A percentile compares a stretch with the other conserved stretches of the same genome.
Evolutionary conservation across 306 rosid genomes (phyloP).

Genomic region (Canavalia gladiata): DNA sequence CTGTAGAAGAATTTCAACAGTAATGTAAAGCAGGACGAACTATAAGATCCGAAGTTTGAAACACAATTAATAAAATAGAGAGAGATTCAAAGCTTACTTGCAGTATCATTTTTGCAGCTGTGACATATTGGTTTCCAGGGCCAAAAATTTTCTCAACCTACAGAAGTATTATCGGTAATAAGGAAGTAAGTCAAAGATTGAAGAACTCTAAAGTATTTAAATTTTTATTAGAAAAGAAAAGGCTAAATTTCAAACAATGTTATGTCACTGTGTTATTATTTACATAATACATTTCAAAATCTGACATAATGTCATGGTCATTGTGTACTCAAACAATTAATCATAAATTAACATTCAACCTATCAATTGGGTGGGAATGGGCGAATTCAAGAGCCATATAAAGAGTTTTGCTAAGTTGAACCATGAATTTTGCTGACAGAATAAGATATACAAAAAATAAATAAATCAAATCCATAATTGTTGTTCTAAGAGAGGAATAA

Average conservation of each 20-base stretch:
- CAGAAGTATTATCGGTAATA: constrained; percentile 22
- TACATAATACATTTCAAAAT: background rate
- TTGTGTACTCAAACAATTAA: constrained; percentile 2
- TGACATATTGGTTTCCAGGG: constrained; percentile 96
- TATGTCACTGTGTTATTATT: background rate
- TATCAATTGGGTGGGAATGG: background rate
- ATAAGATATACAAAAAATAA: background rate
- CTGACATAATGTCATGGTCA: background rate
- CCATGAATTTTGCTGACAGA: constrained; percentile 2
- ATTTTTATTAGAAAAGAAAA: constrained; percentile 5
- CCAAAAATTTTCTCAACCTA: constrained; percentile 90
- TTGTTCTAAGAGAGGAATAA: background rate
- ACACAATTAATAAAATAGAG: background rate
- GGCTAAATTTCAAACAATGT: background rate
- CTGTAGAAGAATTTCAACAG: constrained; percentile 52
- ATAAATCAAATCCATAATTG: background rate
- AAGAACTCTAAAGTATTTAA: constrained; percentile 6
- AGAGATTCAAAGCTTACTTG: constrained; percentile 61
- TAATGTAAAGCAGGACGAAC: background rate
- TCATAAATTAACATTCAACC: background rate
- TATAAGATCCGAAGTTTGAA: constrained; percentile 9
- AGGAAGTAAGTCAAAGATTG: background rate
- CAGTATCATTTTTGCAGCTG: constrained; percentile 95
- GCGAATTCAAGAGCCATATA: background rate
- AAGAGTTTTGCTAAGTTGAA: background rate